Percentiles rank a stretch among this genome's conserved stretches.
These are phyloP conservation scores for Groenewaldozyma auringiensis DNA, from an alignment of 1,139 yeast genomes.

Conservation along the genomic window DNA sequence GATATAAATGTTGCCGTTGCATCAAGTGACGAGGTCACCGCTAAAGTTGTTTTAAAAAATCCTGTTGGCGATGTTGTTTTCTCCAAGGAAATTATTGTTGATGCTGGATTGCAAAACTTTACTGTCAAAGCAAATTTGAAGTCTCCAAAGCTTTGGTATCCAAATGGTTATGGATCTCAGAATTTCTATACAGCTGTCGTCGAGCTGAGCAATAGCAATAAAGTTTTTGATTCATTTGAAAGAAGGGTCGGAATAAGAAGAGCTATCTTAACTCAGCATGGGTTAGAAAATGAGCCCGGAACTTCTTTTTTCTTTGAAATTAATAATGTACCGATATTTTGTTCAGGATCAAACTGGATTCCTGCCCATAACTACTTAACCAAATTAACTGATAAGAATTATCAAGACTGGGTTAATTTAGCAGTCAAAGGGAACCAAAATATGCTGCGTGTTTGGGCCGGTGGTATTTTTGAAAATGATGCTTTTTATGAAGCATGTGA, in stretches of 20 bases:
- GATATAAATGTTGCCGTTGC: slow-evolving; percentile 10
- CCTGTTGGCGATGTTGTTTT: slow-evolving; percentile 8
- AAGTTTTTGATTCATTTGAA: background rate
- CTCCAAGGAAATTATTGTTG: background rate
- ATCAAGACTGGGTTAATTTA: slow-evolving; percentile 31
- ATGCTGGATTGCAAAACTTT: slow-evolving; percentile 1
- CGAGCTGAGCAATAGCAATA: slow-evolving; percentile 11
- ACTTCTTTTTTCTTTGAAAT: slow-evolving; percentile 36
- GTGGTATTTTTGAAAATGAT: slow-evolving; percentile 39
- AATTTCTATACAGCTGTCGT: slow-evolving; percentile 28
- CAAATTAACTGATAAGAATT: slow-evolving; percentile 27
- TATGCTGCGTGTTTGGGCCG: slow-evolving; percentile 43
- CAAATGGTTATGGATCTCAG: slow-evolving; percentile 36
- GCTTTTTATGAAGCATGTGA: slow-evolving; percentile 39
- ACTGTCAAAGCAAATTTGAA: slow-evolving; percentile 6
- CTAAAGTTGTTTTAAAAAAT: slow-evolving; percentile 9
- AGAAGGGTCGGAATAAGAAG: slow-evolving; percentile 31
- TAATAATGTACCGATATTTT: slow-evolving; percentile 34
- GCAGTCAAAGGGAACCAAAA: slow-evolving; percentile 36
- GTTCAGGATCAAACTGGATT: slow-evolving; percentile 41
- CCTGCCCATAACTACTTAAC: slow-evolving; percentile 39
- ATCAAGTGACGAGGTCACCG: slow-evolving; percentile 2
- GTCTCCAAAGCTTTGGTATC: slow-evolving; percentile 38
- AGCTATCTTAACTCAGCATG: slow-evolving; percentile 35
- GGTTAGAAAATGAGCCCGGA: slow-evolving; percentile 25